These are phyloP conservation scores for Suillus ampliporus DNA, from an alignment of 768 basidiomycete species.

Conservation along the genomic window DNA sequence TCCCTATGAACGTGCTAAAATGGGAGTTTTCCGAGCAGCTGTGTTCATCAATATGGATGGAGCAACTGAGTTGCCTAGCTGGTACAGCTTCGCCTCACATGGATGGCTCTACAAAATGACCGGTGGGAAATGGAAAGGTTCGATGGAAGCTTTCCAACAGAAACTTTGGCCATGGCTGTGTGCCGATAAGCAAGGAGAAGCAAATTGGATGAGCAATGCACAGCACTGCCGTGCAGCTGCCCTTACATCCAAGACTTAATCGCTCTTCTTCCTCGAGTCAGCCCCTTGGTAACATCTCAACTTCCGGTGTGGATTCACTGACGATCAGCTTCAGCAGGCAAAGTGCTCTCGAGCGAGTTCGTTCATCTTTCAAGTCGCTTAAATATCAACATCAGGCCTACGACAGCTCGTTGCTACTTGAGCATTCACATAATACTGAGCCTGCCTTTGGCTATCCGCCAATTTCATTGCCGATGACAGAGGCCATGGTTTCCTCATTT, in stretches of 20 bases:
- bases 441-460: neutral
- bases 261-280: neutral
- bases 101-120: neutral
- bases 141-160: neutral
- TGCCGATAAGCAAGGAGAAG: neutral
- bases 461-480: too few species aligned
- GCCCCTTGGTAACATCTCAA: neutral
- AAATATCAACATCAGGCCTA: neutral
- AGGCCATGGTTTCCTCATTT: neutral
- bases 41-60: constrained; percentile 85
- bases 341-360: neutral
- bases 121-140: neutral
- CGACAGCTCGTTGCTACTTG: neutral
- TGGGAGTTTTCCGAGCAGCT: constrained; percentile 75
- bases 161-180: constrained; percentile 4
- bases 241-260: neutral
- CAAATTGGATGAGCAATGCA: neutral
- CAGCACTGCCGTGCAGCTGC: neutral
- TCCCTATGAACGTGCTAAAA: too few species aligned
- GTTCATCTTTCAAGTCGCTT: neutral
- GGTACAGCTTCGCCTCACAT: neutral
- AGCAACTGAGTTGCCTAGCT: neutral
- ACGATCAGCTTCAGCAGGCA: neutral
- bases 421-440: neutral
- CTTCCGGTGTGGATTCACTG: neutral